Percentiles rank a stretch among this genome's conserved stretches.
These are phyloP conservation scores for Acacia concinna DNA, from an alignment of 331 rosid genomes.

Conservation along the genomic window DNA sequence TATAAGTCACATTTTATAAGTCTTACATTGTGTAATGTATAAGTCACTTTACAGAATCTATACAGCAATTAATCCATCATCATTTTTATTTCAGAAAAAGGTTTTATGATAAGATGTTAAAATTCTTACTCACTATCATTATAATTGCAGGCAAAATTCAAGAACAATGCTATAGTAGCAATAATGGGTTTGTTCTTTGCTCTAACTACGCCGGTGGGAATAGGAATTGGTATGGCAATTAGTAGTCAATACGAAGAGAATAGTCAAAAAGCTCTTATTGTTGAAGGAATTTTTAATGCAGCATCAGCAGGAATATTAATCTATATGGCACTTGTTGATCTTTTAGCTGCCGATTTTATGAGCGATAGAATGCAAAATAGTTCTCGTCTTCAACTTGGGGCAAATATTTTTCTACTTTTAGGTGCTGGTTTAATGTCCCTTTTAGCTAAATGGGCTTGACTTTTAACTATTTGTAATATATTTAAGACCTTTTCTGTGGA, in stretches of 20 bases:
- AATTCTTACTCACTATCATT: background rate
- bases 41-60: too few relatives aligned
- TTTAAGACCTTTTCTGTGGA: background rate
- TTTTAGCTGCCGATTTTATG: constrained; percentile 61
- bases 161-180: constrained; percentile 23
- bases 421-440: constrained; percentile 52
- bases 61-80: background rate
- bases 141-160: constrained; percentile 45
- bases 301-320: constrained; percentile 61
- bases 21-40: too few relatives aligned
- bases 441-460: background rate
- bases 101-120: background rate
- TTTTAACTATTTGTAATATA: background rate
- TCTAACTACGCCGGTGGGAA: constrained; percentile 54
- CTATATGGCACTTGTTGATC: constrained; percentile 60
- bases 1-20: too few relatives aligned
- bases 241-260: constrained; percentile 28
- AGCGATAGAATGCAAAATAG: constrained; percentile 42
- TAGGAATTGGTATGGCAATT: constrained; percentile 47
- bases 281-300: constrained; percentile 51
- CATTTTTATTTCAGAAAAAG: background rate
- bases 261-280: constrained; percentile 30
- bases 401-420: constrained; percentile 34
- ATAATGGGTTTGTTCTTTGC: constrained; percentile 54
- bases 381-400: constrained; percentile 17